Conservation (phyloP, 441 rosid genomes). For the Mallotus japonicus region DNA sequence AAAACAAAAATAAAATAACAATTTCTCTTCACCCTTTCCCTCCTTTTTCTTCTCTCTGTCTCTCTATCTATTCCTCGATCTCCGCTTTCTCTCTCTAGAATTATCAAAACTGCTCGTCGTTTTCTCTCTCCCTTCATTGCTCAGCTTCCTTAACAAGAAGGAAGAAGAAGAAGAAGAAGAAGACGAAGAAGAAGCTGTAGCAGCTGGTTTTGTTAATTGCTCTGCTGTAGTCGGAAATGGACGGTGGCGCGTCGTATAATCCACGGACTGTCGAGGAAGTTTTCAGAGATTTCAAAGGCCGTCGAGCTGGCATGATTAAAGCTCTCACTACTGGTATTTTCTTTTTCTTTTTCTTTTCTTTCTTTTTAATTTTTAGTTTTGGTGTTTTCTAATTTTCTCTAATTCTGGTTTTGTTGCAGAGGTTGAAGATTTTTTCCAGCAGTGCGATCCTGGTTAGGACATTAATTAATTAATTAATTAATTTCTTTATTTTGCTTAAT, state of each 20-base stretch:
- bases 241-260: slow-evolving; percentile 53
- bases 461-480: too few relatives aligned
- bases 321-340: slow-evolving; percentile 59
- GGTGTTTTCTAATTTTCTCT: not conserved
- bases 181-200: not conserved
- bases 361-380: slow-evolving; percentile 2
- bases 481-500: not conserved
- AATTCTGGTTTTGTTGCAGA: slow-evolving; percentile 40
- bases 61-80: not conserved
- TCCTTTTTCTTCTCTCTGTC: slow-evolving; percentile 24
- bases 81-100: slow-evolving; percentile 7
- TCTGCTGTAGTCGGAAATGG: slow-evolving; percentile 32
- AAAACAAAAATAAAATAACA: slow-evolving; percentile 34
- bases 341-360: not conserved
- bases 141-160: not conserved
- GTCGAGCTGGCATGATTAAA: slow-evolving; percentile 67
- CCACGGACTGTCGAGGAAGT: slow-evolving; percentile 84
- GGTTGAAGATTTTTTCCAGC: slow-evolving; percentile 67
- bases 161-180: not conserved
- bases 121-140: too few relatives aligned
- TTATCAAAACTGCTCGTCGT: too few relatives aligned
- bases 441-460: slow-evolving; percentile 75
- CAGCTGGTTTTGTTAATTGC: too few relatives aligned
- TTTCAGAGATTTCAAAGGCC: slow-evolving; percentile 70
- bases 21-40: slow-evolving; percentile 29